Evolutionary conservation across 306 rosid genomes (phyloP).

Genomic region (Cucumis sativus): Cucumber_9930_V3 NC_026656.2:2090501-2091000

Average conservation of each 20-base stretch:
- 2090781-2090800: background rate
- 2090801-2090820: background rate
- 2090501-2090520: background rate
- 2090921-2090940: slow-evolving; percentile 92
- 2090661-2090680: background rate
- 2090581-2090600: background rate
- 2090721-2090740: background rate
- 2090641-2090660: background rate
- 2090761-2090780: slow-evolving; percentile 5
- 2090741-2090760: slow-evolving; percentile 2
- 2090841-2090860: slow-evolving; percentile 37
- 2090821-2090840: slow-evolving; percentile 11
- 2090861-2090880: slow-evolving; percentile 76
- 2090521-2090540: background rate
- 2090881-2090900: slow-evolving; percentile 83
- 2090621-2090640: background rate
- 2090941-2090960: slow-evolving; percentile 73
- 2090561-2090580: background rate
- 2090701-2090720: no score
- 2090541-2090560: background rate
- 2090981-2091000: slow-evolving; percentile 50
- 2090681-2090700: no score
- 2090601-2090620: background rate
- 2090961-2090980: slow-evolving; percentile 63
- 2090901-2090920: slow-evolving; percentile 99